phyloP scores from a whole-genome alignment of 495 filamentous ascomycete species.

The Sabuloglossum arenarium region DNA sequence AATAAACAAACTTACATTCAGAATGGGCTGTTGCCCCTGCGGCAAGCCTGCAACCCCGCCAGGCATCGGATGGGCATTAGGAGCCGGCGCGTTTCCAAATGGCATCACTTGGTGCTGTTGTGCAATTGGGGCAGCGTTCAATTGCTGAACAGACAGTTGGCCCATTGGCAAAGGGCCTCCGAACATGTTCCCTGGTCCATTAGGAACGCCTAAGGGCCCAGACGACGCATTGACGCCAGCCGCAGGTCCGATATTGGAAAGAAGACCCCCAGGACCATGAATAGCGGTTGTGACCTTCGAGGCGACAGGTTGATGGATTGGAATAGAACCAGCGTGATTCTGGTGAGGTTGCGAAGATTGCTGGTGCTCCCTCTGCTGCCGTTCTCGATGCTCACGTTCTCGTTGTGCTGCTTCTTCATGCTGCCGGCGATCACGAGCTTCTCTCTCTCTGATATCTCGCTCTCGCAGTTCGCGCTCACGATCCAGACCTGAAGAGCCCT shows the following conservation, averaged over 20 bases:
- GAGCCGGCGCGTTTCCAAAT: conserved; percentile 15
- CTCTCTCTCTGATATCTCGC: conserved; percentile 20
- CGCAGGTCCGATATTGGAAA: conserved; percentile 46
- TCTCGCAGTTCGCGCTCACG: conserved; percentile 28
- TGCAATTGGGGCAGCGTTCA: conserved; percentile 16
- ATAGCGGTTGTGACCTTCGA: conserved; percentile 59
- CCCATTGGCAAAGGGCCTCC: conserved; percentile 39
- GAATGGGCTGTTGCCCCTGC: conserved; percentile 85
- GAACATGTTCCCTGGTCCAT: conserved; percentile 42
- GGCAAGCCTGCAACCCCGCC: conserved; percentile 34
- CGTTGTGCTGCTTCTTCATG: conserved; percentile 37
- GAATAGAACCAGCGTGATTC: conserved; percentile 63
- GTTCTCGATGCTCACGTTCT: conserved; percentile 30
- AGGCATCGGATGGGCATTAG: conserved; percentile 12
- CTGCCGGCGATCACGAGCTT: conserved; percentile 22
- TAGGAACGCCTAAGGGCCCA: conserved; percentile 43
- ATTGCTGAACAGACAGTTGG: conserved; percentile 28
- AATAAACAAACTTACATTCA: conserved; percentile 44
- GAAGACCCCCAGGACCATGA: conserved; percentile 69
- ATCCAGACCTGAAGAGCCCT: conserved; percentile 22
- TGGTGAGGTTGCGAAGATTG: conserved; percentile 41
- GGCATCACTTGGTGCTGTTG: conserved; percentile 30
- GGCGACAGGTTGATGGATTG: conserved; percentile 79
- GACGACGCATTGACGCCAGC: conserved; percentile 26
- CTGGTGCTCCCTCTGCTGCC: conserved; percentile 24